Conservation (phyloP, 2,329 filamentous ascomycete species). For the Fusarium sarcochroum region DNA sequence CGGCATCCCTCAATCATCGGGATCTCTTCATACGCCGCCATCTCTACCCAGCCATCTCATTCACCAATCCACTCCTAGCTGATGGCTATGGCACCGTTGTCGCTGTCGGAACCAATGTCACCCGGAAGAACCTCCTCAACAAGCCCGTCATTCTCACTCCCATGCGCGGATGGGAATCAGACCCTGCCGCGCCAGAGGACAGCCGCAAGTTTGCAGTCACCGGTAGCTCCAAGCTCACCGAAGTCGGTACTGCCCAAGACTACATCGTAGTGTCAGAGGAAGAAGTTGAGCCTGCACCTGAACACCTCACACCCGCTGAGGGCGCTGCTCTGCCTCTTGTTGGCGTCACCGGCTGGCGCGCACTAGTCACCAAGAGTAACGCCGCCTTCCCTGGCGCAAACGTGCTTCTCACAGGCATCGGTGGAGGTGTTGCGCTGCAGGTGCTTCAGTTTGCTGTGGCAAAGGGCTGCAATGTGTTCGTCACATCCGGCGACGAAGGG, state of each 20-base stretch:
- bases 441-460: constrained; percentile 84
- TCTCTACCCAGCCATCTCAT: constrained; percentile 88
- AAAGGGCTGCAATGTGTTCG: constrained; percentile 82
- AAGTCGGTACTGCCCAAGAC: constrained; percentile 80
- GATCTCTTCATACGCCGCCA: constrained; percentile 95
- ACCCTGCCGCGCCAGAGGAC: constrained; percentile 80
- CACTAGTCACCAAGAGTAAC: constrained; percentile 82
- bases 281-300: constrained; percentile 83
- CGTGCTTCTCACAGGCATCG: constrained; percentile 90
- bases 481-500: constrained; percentile 79
- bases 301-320: constrained; percentile 79
- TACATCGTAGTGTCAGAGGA: constrained; percentile 76
- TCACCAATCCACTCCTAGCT: constrained; percentile 82
- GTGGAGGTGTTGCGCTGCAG: constrained; percentile 90
- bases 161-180: constrained; percentile 80
- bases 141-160: constrained; percentile 86
- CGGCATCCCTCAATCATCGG: constrained; percentile 92
- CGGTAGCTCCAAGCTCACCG: constrained; percentile 75
- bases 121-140: constrained; percentile 60
- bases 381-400: constrained; percentile 76
- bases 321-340: constrained; percentile 88
- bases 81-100: constrained; percentile 86
- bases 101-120: constrained; percentile 67
- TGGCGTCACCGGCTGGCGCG: constrained; percentile 90
- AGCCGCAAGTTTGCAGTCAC: constrained; percentile 71